phyloP scores from a whole-genome alignment of 2,329 filamentous ascomycete genomes.

The Fusarium chuoi region DNA sequence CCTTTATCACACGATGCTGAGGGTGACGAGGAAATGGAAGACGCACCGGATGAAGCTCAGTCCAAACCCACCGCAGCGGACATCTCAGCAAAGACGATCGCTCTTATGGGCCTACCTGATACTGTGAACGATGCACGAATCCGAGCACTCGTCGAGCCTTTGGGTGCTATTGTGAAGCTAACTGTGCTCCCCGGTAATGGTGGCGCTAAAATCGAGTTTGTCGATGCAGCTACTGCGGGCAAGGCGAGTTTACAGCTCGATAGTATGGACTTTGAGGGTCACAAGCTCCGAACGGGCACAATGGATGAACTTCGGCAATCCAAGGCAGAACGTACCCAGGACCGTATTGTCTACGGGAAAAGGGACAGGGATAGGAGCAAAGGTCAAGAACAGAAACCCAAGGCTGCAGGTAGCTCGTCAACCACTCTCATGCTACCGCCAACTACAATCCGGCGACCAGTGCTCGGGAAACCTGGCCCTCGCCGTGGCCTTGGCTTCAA shows the following conservation, averaged over 20 bases:
- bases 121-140: conserved; percentile 91
- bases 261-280: conserved; percentile 64
- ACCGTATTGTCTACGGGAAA: conserved; percentile 46
- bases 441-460: conserved; percentile 55
- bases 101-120: conserved; percentile 87
- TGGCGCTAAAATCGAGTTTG: conserved; percentile 87
- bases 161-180: conserved; percentile 79
- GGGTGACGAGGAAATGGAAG: conserved; percentile 53
- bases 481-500: conserved; percentile 59
- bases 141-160: conserved; percentile 74
- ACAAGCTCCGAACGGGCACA: conserved; percentile 64
- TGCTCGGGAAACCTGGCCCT: conserved; percentile 52
- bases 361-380: conserved; percentile 41
- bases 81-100: conserved; percentile 76
- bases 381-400: conserved; percentile 43
- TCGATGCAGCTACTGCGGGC: conserved; percentile 75
- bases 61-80: conserved; percentile 57
- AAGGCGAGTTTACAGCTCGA: conserved; percentile 72
- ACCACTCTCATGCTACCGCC: conserved; percentile 57
- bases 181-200: conserved; percentile 82
- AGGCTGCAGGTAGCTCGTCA: conserved; percentile 9
- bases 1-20: conserved; percentile 50
- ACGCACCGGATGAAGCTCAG: conserved; percentile 34
- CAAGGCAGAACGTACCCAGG: conserved; percentile 54
- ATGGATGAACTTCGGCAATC: conserved; percentile 64